Evolutionary conservation across 225 moss, liverwort and hornwort species (phyloP).

Genomic region (Anthoceros angustus): DNA sequence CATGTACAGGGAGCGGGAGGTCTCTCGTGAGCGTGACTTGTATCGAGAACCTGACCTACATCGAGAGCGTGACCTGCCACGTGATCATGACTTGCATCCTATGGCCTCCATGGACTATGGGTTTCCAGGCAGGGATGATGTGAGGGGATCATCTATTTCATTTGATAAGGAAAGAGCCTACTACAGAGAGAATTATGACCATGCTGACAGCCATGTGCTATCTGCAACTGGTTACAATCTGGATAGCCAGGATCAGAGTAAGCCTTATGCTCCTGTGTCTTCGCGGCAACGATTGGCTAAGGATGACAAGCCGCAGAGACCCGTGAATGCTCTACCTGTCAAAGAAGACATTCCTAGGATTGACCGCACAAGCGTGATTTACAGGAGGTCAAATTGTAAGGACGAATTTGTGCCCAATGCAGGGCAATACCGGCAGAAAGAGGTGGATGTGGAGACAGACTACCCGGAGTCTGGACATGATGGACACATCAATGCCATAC

Average conservation of each 20-base stretch:
- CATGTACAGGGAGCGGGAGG: background rate
- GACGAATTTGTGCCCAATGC: constrained; percentile 6
- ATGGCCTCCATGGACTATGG: constrained; percentile 15
- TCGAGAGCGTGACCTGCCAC: constrained; percentile 18
- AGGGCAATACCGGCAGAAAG: constrained; percentile 4
- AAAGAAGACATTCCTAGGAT: constrained; percentile 23
- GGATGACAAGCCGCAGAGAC: constrained; percentile 57
- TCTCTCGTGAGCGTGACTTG: background rate
- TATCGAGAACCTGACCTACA: background rate
- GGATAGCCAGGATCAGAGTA: constrained; percentile 50
- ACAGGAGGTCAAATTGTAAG: constrained; percentile 17
- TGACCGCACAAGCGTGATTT: constrained; percentile 21
- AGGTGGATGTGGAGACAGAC: background rate
- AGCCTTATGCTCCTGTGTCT: constrained; percentile 44
- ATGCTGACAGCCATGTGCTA: constrained; percentile 34
- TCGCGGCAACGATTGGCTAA: constrained; percentile 47
- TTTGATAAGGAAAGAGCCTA: constrained; percentile 57
- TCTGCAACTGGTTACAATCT: constrained; percentile 16
- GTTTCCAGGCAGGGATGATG: constrained; percentile 54
- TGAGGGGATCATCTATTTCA: background rate
- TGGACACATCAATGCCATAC: constrained; percentile 5
- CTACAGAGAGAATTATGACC: constrained; percentile 27
- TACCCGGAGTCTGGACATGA: constrained; percentile 1
- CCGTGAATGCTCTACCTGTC: constrained; percentile 14
- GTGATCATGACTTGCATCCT: constrained; percentile 24